phyloP scores from a whole-genome alignment of 805 yeast species.

The Nakazawaea pomicola region DNA sequence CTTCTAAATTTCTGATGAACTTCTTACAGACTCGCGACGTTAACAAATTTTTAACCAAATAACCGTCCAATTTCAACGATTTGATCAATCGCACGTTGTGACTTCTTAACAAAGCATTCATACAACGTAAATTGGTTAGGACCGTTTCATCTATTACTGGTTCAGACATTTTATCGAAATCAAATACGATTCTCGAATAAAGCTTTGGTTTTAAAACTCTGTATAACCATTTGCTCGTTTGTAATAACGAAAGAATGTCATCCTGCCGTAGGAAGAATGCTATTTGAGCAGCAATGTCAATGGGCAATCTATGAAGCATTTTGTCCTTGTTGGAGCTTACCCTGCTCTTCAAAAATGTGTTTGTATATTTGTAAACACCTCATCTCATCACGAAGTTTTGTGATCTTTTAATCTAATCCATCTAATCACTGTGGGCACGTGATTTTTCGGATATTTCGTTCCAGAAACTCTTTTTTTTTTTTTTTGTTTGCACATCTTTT shows the following conservation, averaged over 20 bases:
- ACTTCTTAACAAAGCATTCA: conserved; percentile 1
- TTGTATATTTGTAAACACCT: background rate
- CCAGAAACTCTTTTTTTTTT: background rate
- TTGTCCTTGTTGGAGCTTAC: too few relatives aligned
- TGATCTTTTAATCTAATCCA: conserved; percentile 4
- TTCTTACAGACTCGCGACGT: conserved; percentile 1
- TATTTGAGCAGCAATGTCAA: background rate
- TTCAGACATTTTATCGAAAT: conserved; percentile 6
- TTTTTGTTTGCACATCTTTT: background rate
- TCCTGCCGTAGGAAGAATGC: background rate
- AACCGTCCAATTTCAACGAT: conserved; percentile 5
- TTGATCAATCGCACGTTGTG: background rate
- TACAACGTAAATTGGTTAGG: conserved; percentile 1
- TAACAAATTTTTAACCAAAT: conserved; percentile 4
- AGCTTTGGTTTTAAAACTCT: background rate
- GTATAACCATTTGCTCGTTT: background rate
- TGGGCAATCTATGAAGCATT: background rate
- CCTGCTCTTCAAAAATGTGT: too few relatives aligned
- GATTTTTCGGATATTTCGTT: conserved; percentile 1
- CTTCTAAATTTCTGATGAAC: background rate
- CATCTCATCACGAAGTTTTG: background rate
- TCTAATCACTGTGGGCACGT: conserved; percentile 1
- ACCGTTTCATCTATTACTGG: background rate
- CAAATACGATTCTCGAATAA: conserved; percentile 5
- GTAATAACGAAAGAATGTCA: conserved; percentile 1